phyloP scores from a whole-genome alignment of 2,329 filamentous ascomycete genomes.

The Fusarium fujikuroi region DNA sequence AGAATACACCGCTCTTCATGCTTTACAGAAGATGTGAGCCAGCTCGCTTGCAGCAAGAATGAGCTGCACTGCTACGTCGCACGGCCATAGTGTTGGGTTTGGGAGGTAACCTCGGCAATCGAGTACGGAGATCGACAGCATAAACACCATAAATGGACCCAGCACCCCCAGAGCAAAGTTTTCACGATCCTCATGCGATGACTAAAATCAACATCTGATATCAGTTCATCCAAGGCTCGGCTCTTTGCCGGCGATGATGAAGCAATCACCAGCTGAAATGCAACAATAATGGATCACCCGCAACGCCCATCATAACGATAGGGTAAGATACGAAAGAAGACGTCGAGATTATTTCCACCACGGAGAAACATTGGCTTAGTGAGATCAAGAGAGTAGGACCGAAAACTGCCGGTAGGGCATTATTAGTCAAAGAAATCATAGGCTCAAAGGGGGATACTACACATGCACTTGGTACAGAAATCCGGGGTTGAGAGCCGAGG shows the following conservation, averaged over 20 bases:
- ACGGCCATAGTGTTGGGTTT: background rate
- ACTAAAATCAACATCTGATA: background rate
- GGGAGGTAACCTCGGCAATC: background rate
- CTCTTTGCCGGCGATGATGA: slow-evolving; percentile 1
- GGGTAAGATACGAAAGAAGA: background rate
- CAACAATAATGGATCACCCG: no score
- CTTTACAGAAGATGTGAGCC: rapidly evolving
- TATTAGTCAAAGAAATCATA: background rate
- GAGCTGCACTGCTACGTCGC: background rate
- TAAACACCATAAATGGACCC: background rate
- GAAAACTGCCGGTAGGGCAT: background rate
- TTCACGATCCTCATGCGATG: background rate
- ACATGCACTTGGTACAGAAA: background rate
- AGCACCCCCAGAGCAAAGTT: no score
- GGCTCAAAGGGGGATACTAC: background rate
- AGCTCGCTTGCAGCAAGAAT: background rate
- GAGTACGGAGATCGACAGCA: background rate
- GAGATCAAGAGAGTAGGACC: slow-evolving; percentile 6
- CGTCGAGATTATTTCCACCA: background rate
- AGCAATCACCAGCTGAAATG: background rate
- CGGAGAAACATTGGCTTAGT: background rate
- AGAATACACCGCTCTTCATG: background rate
- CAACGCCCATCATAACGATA: rapidly evolving
- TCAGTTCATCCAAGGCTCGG: background rate
- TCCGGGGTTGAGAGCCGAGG: background rate